Conservation (phyloP, 1,284 basidiomycete genomes). For the Apiotrichum veenhuisii region DNA sequence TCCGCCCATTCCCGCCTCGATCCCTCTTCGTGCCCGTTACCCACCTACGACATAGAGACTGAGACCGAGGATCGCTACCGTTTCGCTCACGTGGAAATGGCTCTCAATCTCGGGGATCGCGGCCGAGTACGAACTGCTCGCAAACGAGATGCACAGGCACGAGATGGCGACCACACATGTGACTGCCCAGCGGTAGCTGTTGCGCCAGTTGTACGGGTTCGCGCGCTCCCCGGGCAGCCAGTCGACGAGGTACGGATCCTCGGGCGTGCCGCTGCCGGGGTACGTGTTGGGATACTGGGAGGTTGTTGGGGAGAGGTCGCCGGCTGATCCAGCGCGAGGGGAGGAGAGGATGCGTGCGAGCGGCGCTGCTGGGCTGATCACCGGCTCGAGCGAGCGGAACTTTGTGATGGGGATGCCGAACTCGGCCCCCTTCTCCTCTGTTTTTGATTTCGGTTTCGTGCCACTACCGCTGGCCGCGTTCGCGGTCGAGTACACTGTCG, state of each 20-base stretch:
- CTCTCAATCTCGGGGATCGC: constrained; percentile 55
- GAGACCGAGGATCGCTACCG: constrained; percentile 60
- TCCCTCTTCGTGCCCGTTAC: constrained; percentile 3
- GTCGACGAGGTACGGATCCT: constrained; percentile 36
- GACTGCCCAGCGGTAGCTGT: constrained; percentile 49
- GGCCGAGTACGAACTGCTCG: constrained; percentile 57
- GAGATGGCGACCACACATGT: constrained; percentile 46
- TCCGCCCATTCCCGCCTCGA: neutral
- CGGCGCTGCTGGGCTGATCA: constrained; percentile 50
- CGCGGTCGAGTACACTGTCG: neutral
- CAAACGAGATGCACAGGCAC: constrained; percentile 63
- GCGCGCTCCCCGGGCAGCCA: constrained; percentile 58
- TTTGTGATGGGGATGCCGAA: constrained; percentile 9
- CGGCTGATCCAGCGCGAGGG: neutral
- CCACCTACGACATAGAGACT: constrained; percentile 30
- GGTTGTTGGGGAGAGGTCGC: neutral
- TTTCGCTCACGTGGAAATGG: constrained; percentile 54
- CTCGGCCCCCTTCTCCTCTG: neutral
- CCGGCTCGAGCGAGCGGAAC: constrained; percentile 37
- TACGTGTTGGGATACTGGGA: constrained; percentile 16
- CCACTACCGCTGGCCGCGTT: neutral
- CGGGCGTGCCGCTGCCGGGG: constrained; percentile 26
- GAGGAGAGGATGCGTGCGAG: constrained; percentile 14
- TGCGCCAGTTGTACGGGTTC: constrained; percentile 64
- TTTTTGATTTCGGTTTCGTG: neutral